These are phyloP conservation scores for Geranium brycei DNA, from an alignment of 345 rosid species.

Conservation along the genomic window DNA sequence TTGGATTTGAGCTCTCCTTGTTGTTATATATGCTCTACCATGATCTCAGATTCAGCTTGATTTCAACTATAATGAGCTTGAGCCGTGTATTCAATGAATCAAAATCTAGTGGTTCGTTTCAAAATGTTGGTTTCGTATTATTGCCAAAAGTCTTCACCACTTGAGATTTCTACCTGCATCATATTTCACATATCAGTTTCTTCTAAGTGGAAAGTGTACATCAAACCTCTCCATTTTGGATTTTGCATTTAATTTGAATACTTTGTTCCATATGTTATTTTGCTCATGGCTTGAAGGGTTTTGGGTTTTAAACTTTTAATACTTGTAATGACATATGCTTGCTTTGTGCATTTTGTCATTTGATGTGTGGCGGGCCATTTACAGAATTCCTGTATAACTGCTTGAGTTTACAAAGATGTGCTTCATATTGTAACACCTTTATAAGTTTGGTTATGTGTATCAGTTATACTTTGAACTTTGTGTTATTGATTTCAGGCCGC, in stretches of 20 bases:
- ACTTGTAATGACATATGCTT: neutral
- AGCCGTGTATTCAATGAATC: too few relatives aligned
- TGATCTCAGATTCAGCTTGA: too few relatives aligned
- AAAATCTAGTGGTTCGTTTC: neutral
- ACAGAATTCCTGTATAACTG: too few relatives aligned
- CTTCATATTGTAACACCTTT: neutral
- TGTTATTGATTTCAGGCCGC: slow-evolving; percentile 7
- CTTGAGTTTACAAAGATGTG: neutral
- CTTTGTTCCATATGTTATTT: neutral
- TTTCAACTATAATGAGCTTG: too few relatives aligned
- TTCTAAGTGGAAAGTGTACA: neutral
- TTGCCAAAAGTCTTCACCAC: neutral
- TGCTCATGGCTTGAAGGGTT: neutral
- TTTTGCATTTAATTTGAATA: too few relatives aligned
- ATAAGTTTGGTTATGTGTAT: neutral
- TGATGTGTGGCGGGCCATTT: too few relatives aligned
- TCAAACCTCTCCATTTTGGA: neutral
- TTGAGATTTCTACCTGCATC: neutral
- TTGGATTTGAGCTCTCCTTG: too few relatives aligned
- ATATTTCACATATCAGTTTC: too few relatives aligned
- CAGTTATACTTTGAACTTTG: neutral
- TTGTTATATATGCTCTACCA: too few relatives aligned
- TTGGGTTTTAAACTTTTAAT: neutral
- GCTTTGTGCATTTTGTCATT: neutral
- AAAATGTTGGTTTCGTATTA: neutral